A percentile compares a stretch with the other conserved stretches of the same genome.
Conservation (phyloP, 768 basidiomycete genomes). For the Cytidiella melzeri region DNA sequence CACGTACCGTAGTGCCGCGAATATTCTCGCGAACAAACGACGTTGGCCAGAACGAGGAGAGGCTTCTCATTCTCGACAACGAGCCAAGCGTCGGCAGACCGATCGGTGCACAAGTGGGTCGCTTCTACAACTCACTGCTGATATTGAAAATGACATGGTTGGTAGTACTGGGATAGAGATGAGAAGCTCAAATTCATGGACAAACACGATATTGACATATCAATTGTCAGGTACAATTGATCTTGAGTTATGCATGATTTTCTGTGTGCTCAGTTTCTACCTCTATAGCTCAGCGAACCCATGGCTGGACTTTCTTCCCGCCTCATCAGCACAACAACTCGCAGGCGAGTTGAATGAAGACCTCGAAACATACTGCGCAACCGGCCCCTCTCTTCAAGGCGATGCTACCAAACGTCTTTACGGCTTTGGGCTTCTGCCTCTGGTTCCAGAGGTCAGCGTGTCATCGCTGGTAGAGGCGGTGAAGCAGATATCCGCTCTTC, state of each 20-base stretch:
- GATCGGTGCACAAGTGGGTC: constrained; percentile 61
- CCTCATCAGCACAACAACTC: constrained; percentile 56
- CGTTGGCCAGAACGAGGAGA: constrained; percentile 51
- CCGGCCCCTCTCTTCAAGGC: constrained; percentile 41
- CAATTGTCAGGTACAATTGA: constrained; percentile 58
- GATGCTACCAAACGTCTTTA: constrained; percentile 56
- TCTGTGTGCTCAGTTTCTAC: background rate
- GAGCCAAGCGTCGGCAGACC: constrained; percentile 78
- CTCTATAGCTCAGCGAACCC: constrained; percentile 72
- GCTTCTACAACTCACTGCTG: background rate
- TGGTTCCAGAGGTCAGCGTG: constrained; percentile 60
- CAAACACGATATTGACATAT: constrained; percentile 71
- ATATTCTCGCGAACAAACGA: constrained; percentile 47
- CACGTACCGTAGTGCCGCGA: constrained; percentile 57
- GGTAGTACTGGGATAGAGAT: constrained; percentile 67
- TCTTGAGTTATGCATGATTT: constrained; percentile 5
- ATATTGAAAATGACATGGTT: background rate
- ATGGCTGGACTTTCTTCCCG: constrained; percentile 83
- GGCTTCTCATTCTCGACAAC: constrained; percentile 71
- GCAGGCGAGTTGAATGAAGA: constrained; percentile 72
- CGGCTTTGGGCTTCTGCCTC: constrained; percentile 79
- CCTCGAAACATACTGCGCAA: constrained; percentile 73
- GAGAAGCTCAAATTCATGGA: constrained; percentile 87
- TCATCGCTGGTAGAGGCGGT: constrained; percentile 57
- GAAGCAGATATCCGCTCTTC: constrained; percentile 54